A percentile compares a stretch with the other conserved stretches of the same genome.
These are phyloP conservation scores for Mycena citricolor DNA, from an alignment of 1,284 basidiomycete genomes.

Conservation along the genomic window DNA sequence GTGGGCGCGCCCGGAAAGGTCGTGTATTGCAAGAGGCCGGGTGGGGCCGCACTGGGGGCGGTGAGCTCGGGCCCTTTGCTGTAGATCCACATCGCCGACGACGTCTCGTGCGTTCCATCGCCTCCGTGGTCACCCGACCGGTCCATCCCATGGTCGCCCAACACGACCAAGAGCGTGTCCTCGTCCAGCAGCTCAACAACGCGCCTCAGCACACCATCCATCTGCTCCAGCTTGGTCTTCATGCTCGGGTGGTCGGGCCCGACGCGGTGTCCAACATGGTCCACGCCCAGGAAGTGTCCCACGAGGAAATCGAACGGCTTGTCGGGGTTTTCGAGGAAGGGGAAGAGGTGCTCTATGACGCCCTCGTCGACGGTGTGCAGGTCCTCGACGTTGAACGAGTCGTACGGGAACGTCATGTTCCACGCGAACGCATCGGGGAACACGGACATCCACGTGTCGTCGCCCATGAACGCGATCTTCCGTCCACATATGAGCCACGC, in stretches of 20 bases:
- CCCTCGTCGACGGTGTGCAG: conserved; percentile 94
- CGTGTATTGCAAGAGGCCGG: conserved; percentile 48
- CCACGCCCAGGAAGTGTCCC: conserved; percentile 96
- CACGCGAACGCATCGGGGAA: conserved; percentile 77
- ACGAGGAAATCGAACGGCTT: conserved; percentile 75
- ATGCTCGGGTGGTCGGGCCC: conserved; percentile 89
- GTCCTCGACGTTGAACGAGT: conserved; percentile 99
- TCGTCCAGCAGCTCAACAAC: conserved; percentile 74
- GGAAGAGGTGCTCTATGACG: conserved; percentile 82
- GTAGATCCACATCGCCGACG: conserved; percentile 90
- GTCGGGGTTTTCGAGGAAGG: conserved; percentile 56
- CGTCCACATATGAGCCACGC: conserved; percentile 22
- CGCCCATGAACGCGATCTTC: conserved; percentile 86
- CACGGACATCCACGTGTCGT: conserved; percentile 94
- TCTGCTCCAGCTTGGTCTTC: conserved; percentile 83
- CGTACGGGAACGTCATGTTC: conserved; percentile 80
- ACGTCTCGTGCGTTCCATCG: conserved; percentile 84
- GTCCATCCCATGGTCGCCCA: conserved; percentile 99
- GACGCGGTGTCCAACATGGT: conserved; percentile 94
- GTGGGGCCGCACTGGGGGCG: conserved; percentile 39
- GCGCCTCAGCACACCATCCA: conserved; percentile 76
- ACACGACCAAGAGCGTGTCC: conserved; percentile 85
- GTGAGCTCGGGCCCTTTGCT: conserved; percentile 62
- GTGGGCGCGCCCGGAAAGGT: conserved; percentile 61
- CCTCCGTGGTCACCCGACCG: conserved; percentile 94